Evolutionary conservation across 345 rosid species (phyloP), one percentile per base, ranked within the genome.

Genomic region (Acer campestre): DNA sequence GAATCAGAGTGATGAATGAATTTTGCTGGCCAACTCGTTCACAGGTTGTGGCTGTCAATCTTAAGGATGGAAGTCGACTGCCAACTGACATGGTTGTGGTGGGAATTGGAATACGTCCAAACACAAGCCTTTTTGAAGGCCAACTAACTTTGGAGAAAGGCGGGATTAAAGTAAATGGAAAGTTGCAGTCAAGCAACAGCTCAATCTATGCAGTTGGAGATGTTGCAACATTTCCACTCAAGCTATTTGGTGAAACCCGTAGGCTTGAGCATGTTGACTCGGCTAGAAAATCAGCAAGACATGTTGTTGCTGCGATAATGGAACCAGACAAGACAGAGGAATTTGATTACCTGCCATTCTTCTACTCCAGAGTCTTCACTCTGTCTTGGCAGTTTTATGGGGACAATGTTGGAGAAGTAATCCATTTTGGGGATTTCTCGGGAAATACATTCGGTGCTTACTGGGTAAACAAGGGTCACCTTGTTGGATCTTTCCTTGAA

Each of bases 191-290:
- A 9, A 96, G 97, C 88, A 90, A 89, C 85, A 84, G 82, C 87
- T 91, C 94, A 0, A 90, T 96, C 59, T 92, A 94, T 56, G 99
- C 97, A 35, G 90, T 94, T 38, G 97, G 99, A 29, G 98, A 96
- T 74, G 98, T 91, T 77, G 98, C 99, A 44, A 71, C 97, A 17
- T 94, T 96, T 77, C 98, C 97, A 10, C 95, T 96, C 83, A 90
- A 89, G 82, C 80, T 92, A 51, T 88, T 88, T 44, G 90, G 93
- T 1, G 97, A 93, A 82, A 90, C 78, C 73, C 89, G 97, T 55
- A 92, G 99, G 82, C 98, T 96, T 56, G 99, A 94, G 89, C 99
- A 94, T 61, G 98, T 96, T 17, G 99, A 92, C 84, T 90, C 90
- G 0, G 98, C 98, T 10, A 85, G 97, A 68, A 92, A 90, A 86